phyloP scores from a whole-genome alignment of 2,329 filamentous ascomycete genomes.

The Diplodia mutila region DNA sequence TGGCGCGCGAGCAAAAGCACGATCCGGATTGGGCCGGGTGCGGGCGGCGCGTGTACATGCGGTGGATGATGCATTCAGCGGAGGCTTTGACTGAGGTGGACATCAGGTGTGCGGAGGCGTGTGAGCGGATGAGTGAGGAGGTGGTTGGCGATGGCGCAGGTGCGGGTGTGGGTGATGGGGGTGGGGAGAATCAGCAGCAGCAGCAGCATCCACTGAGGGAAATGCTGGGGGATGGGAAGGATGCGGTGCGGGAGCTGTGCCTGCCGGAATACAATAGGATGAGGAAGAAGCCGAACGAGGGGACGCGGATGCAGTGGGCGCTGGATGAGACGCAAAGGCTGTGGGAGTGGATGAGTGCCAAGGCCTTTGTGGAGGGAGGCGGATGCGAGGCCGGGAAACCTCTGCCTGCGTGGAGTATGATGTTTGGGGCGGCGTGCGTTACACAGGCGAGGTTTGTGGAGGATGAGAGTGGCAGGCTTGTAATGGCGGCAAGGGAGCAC shows the following conservation, averaged over 20 bases:
- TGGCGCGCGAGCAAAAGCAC: not conserved
- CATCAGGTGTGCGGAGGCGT: no score
- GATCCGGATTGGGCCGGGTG: constrained; percentile 11
- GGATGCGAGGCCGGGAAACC: not conserved
- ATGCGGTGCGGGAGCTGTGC: not conserved
- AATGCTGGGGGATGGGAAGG: no score
- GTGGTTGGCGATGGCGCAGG: no score
- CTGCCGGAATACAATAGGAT: not conserved
- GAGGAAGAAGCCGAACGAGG: no score
- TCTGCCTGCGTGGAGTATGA: not conserved
- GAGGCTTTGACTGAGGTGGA: no score
- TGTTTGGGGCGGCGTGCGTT: not conserved
- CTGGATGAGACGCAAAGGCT: no score
- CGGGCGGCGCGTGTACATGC: not conserved
- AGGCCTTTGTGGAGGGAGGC: not conserved
- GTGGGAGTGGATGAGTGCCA: not conserved
- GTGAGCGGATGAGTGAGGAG: no score
- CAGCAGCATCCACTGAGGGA: no score
- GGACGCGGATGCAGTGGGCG: no score
- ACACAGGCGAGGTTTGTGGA: not conserved
- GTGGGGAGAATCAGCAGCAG: no score
- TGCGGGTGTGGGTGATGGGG: no score
- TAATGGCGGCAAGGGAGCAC: not conserved
- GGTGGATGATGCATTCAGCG: constrained; percentile 8
- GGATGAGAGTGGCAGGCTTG: not conserved